phyloP scores from a whole-genome alignment of 2,329 filamentous ascomycete species.

The Exutisphaerella laricina region DNA sequence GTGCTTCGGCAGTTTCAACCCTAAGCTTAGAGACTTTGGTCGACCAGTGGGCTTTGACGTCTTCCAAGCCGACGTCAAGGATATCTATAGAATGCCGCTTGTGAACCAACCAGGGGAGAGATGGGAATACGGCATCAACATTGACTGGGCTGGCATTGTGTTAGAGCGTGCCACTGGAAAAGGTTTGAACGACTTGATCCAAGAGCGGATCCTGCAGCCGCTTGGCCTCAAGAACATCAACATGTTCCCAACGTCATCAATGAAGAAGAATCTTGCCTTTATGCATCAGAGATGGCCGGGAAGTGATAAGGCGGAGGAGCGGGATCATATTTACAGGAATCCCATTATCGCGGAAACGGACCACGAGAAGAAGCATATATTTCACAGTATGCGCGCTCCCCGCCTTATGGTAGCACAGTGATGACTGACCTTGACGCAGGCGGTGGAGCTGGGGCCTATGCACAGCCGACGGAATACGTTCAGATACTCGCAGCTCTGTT shows the following conservation, averaged over 20 bases:
- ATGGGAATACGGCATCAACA: slow-evolving; percentile 52
- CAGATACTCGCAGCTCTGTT: slow-evolving; percentile 58
- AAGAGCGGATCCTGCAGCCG: slow-evolving; percentile 43
- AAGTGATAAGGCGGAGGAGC: slow-evolving; percentile 24
- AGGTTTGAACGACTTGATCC: slow-evolving; percentile 43
- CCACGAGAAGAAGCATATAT: slow-evolving; percentile 41
- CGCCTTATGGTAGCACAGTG: background rate
- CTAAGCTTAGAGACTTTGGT: slow-evolving; percentile 38
- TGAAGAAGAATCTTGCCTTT: slow-evolving; percentile 51
- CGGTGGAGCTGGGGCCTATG: slow-evolving; percentile 58
- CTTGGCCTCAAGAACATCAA: slow-evolving; percentile 47
- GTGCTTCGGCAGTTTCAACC: slow-evolving; percentile 35
- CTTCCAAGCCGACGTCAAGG: slow-evolving; percentile 48
- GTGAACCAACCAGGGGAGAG: slow-evolving; percentile 58
- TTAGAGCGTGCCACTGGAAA: slow-evolving; percentile 42
- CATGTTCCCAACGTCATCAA: slow-evolving; percentile 52
- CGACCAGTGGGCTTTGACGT: slow-evolving; percentile 52
- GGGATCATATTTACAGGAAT: slow-evolving; percentile 49
- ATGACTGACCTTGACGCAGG: background rate
- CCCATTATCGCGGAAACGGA: slow-evolving; percentile 43
- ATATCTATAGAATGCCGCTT: slow-evolving; percentile 49
- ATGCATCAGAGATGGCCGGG: slow-evolving; percentile 51
- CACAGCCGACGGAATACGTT: slow-evolving; percentile 54
- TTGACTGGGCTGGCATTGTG: slow-evolving; percentile 48
- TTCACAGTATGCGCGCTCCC: slow-evolving; percentile 28